These are phyloP conservation scores for Aspergillus fumigatiaffinis DNA, from an alignment of 2,329 filamentous ascomycete species.

Conservation along the genomic window DNA sequence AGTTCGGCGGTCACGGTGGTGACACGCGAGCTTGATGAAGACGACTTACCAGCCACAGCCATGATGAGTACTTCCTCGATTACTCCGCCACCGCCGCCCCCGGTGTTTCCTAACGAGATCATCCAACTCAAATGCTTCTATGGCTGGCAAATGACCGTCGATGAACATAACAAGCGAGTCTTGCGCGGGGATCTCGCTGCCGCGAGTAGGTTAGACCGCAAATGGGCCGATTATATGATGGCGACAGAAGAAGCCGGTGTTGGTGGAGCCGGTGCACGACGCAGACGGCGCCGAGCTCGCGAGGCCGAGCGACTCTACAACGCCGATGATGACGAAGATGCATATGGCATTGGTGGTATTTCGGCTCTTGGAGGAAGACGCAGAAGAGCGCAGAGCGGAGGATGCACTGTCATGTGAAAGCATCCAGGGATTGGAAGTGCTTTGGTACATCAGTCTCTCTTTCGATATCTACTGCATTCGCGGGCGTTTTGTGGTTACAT, in stretches of 20 bases:
- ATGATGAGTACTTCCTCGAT: slow-evolving; percentile 22
- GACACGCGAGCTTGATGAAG: slow-evolving; percentile 23
- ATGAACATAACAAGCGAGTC: slow-evolving; percentile 87
- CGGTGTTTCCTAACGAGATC: slow-evolving; percentile 66
- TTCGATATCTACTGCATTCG: neutral
- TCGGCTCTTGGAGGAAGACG: slow-evolving; percentile 48
- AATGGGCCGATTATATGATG: slow-evolving; percentile 95
- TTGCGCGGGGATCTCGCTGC: slow-evolving; percentile 69
- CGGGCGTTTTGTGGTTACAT: neutral
- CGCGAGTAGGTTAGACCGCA: slow-evolving; percentile 76
- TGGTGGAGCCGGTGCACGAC: slow-evolving; percentile 55
- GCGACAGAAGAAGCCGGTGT: slow-evolving; percentile 77
- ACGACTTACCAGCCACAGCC: slow-evolving; percentile 11
- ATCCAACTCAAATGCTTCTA: slow-evolving; percentile 92
- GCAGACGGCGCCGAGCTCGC: slow-evolving; percentile 71
- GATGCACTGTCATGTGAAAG: slow-evolving; percentile 63
- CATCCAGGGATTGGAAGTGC: neutral
- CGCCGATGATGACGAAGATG: slow-evolving; percentile 69
- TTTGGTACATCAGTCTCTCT: neutral
- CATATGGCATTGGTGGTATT: slow-evolving; percentile 30
- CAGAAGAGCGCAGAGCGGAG: slow-evolving; percentile 60
- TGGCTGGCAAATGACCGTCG: slow-evolving; percentile 89
- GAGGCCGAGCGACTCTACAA: slow-evolving; percentile 78
- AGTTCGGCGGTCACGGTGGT: slow-evolving; percentile 30
- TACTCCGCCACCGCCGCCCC: slow-evolving; percentile 21